phyloP scores from a whole-genome alignment of 176 grass and related monocot species.

The Puya raimondii region DNA sequence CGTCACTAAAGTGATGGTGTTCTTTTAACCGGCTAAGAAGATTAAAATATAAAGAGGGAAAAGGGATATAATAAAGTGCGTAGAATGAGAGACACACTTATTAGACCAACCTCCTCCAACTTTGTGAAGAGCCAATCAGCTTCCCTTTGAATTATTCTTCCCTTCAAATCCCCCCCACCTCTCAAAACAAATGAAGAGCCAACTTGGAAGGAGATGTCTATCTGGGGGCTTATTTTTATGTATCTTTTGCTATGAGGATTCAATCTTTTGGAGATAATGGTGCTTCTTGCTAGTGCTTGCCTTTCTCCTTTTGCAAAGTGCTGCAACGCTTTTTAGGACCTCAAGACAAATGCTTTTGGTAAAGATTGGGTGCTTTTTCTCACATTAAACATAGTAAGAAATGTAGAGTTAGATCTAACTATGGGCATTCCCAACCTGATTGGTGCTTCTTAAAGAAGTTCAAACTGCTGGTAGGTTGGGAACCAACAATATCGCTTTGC shows the following conservation, averaged over 20 bases:
- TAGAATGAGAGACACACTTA: constrained; percentile 3
- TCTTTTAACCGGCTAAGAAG: constrained; percentile 2
- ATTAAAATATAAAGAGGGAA: constrained; percentile 22
- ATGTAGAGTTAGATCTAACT: constrained; percentile 16
- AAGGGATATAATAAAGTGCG: not conserved
- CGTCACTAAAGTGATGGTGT: constrained; percentile 34
- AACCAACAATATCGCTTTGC: constrained; percentile 18
- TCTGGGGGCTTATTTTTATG: not conserved
- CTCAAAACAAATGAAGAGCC: not conserved
- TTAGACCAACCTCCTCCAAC: constrained; percentile 5
- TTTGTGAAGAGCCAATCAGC: constrained; percentile 2
- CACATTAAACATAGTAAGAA: constrained; percentile 29
- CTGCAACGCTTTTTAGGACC: constrained; percentile 16
- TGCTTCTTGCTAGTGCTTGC: constrained; percentile 18
- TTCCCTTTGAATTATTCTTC: not conserved
- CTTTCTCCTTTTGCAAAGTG: constrained; percentile 26
- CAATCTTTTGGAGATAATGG: constrained; percentile 14
- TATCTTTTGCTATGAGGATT: not conserved
- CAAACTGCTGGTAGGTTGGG: constrained; percentile 22
- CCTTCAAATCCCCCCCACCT: not conserved
- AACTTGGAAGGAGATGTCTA: not conserved
- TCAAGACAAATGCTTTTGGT: constrained; percentile 18
- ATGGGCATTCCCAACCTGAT: constrained; percentile 13
- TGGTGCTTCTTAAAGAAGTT: constrained; percentile 34
- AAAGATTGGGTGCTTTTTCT: constrained; percentile 19